Evolutionary conservation across 495 filamentous ascomycete species (phyloP).

Genomic region (Cudoniella acicularis): DNA sequence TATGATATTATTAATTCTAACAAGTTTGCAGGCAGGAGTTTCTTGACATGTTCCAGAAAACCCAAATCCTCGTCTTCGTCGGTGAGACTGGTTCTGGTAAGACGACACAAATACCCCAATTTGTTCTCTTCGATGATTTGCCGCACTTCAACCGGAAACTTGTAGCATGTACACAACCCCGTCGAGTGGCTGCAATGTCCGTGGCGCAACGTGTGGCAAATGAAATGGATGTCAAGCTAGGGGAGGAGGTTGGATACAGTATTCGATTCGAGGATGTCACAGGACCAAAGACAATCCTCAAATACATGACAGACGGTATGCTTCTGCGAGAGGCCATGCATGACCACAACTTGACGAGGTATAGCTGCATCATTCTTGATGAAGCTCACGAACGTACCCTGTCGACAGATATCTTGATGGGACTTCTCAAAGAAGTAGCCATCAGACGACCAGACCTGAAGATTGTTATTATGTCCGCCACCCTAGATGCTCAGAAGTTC

Average conservation of each 20-base stretch:
- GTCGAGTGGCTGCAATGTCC: constrained; percentile 97
- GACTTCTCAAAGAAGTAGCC: constrained; percentile 83
- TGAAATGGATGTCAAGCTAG: constrained; percentile 91
- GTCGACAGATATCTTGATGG: constrained; percentile 95
- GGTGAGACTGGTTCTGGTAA: constrained; percentile 99
- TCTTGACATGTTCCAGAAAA: constrained; percentile 82
- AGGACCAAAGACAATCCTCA: constrained; percentile 82
- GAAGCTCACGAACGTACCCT: constrained; percentile 96
- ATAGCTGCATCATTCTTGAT: constrained; percentile 97
- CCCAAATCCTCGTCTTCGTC: constrained; percentile 95
- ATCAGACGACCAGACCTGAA: constrained; percentile 79
- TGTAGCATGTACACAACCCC: constrained; percentile 96
- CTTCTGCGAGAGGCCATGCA: constrained; percentile 96
- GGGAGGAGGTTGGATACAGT: constrained; percentile 96
- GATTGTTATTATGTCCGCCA: constrained; percentile 98
- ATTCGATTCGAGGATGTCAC: constrained; percentile 99
- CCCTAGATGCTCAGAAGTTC: constrained; percentile 95
- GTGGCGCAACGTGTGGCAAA: constrained; percentile 97
- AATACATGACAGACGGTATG: constrained; percentile 99
- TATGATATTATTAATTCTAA: background rate
- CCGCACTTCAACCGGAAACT: constrained; percentile 80
- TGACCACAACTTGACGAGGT: constrained; percentile 83
- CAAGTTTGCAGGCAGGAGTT: constrained; percentile 72
- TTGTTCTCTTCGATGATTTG: constrained; percentile 93
- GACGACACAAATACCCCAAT: constrained; percentile 98